Conservation (phyloP, 768 basidiomycete species). For the Lentinus brumalis region DNA sequence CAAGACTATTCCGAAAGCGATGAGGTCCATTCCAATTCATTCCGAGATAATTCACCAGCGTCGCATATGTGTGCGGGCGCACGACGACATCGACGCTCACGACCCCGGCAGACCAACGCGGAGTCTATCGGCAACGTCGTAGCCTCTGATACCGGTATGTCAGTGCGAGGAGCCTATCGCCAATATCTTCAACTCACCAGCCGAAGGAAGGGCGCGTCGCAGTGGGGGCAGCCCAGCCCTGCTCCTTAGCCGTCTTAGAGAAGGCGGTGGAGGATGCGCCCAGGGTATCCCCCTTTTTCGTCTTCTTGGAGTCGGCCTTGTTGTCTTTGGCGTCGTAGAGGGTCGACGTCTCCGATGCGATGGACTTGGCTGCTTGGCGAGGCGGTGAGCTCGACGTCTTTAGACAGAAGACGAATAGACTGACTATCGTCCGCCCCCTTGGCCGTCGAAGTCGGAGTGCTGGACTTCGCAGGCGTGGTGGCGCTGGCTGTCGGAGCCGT, state of each 20-base stretch:
- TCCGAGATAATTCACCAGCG: too few relatives aligned
- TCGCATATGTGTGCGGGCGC: too few relatives aligned
- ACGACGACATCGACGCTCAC: too few relatives aligned
- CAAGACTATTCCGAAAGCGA: too few relatives aligned
- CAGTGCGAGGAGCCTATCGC: too few relatives aligned
- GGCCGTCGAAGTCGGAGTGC: neutral
- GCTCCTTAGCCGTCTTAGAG: conserved; percentile 6
- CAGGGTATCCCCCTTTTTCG: neutral
- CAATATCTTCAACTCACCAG: neutral
- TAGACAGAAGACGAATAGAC: neutral
- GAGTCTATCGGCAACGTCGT: too few relatives aligned
- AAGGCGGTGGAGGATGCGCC: conserved; percentile 4
- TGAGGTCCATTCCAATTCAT: too few relatives aligned
- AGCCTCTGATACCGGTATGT: too few relatives aligned
- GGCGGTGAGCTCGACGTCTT: too few relatives aligned
- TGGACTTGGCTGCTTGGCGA: neutral
- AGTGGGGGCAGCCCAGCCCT: conserved; percentile 6
- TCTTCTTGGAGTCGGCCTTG: conserved; percentile 1
- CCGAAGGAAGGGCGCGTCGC: conserved; percentile 6
- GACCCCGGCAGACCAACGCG: too few relatives aligned
- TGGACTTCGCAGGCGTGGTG: neutral
- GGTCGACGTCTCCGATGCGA: conserved; percentile 1
- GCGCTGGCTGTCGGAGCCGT: neutral
- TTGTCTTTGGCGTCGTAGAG: conserved; percentile 1
- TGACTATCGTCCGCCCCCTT: neutral